Percentiles rank a stretch among this genome's conserved stretches.
Evolutionary conservation across 805 yeast species (phyloP).

Genomic region (Wickerhamiella nectarea): DNA sequence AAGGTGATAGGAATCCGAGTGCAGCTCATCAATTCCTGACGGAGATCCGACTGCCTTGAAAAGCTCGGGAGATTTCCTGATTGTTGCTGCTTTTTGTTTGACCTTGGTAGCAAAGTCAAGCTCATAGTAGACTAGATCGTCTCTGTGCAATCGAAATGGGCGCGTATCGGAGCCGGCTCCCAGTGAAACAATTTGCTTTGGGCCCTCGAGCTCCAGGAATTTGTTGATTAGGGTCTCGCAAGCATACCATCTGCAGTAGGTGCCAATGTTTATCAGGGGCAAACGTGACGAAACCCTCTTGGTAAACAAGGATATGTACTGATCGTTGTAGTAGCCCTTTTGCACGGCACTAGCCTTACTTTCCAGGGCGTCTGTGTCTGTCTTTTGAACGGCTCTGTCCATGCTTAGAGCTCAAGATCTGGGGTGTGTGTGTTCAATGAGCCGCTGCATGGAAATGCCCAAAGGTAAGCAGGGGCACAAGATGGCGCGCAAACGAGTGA

Average conservation of each 20-base stretch:
- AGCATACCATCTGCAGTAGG: constrained; percentile 37
- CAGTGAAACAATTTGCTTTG: constrained; percentile 43
- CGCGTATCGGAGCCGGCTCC: constrained; percentile 78
- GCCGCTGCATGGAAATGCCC: too few species aligned
- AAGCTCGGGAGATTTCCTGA: constrained; percentile 27
- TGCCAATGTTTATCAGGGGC: constrained; percentile 52
- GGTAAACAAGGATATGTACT: constrained; percentile 19
- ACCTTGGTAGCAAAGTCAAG: constrained; percentile 49
- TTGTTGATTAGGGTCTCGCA: constrained; percentile 31
- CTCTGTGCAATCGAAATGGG: constrained; percentile 36
- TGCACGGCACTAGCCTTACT: constrained; percentile 36
- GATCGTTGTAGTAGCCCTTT: constrained; percentile 36
- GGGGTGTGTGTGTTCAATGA: too few species aligned
- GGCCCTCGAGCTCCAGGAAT: constrained; percentile 25
- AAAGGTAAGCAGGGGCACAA: too few species aligned
- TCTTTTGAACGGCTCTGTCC: constrained; percentile 34
- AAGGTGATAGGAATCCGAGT: constrained; percentile 34
- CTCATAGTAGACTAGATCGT: constrained; percentile 37
- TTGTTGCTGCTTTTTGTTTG: constrained; percentile 37
- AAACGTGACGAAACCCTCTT: constrained; percentile 28
- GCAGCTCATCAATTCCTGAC: constrained; percentile 12
- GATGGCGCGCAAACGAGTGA: neutral
- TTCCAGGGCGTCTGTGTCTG: constrained; percentile 49
- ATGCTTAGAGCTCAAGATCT: neutral
- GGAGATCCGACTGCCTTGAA: constrained; percentile 18